Percentiles rank a stretch among this genome's conserved stretches.
Evolutionary conservation across 2,329 filamentous ascomycete species (phyloP).

Genomic region (Hansfordia pulvinata): DNA sequence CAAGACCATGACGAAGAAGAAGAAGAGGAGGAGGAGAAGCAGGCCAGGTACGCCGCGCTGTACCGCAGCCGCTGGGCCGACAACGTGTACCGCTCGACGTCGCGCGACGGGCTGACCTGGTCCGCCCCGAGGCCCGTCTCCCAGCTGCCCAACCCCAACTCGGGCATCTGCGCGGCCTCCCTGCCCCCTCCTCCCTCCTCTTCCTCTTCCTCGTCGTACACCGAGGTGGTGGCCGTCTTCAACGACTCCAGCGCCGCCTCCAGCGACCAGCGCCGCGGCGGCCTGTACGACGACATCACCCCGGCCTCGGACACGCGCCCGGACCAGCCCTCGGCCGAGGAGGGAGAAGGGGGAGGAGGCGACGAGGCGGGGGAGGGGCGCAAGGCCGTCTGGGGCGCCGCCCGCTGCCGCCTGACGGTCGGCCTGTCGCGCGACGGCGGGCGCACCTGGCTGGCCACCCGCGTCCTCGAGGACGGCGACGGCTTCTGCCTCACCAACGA

Average conservation of each 20-base stretch:
- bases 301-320: constrained; percentile 22
- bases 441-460: constrained; percentile 20
- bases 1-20: too few species aligned
- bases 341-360: too few species aligned
- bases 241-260: constrained; percentile 22
- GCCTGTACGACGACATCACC: constrained; percentile 29
- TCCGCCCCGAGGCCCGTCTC: constrained; percentile 18
- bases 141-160: constrained; percentile 26
- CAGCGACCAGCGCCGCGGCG: constrained; percentile 19
- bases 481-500: constrained; percentile 32
- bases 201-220: too few species aligned
- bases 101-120: constrained; percentile 24
- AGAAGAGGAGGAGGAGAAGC: too few species aligned
- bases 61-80: constrained; percentile 31
- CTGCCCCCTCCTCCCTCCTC: too few species aligned
- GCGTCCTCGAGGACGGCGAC: constrained; percentile 26
- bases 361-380: constrained; percentile 18
- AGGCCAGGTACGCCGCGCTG: constrained; percentile 18
- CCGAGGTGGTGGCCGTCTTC: constrained; percentile 22
- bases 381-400: constrained; percentile 28
- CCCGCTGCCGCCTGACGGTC: constrained; percentile 19
- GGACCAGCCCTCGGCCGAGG: constrained; percentile 18
- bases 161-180: constrained; percentile 24
- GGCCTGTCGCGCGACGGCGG: constrained; percentile 22
- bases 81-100: constrained; percentile 24